A percentile compares a stretch with the other conserved stretches of the same genome.
phyloP scores from a whole-genome alignment of 202 grass and related monocot species.

The Schoenoplectus triqueter region DNA sequence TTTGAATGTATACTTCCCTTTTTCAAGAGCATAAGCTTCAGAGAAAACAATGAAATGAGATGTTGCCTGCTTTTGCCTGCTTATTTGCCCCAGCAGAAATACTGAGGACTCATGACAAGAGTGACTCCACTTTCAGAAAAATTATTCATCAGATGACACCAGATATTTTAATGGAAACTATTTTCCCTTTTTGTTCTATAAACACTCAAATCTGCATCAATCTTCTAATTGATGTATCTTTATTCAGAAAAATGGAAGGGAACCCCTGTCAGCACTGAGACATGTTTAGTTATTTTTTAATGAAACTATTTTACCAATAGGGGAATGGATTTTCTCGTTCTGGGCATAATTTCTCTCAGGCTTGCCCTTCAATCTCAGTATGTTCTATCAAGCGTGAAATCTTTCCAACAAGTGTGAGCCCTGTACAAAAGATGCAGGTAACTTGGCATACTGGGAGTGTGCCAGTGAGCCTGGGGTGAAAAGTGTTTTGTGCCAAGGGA shows the following conservation, averaged over 20 bases:
- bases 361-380: not conserved
- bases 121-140: not conserved
- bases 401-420: not conserved
- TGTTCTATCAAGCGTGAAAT: not conserved
- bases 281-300: not conserved
- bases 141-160: not conserved
- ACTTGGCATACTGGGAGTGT: not conserved
- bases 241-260: not conserved
- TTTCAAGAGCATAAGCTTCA: not conserved
- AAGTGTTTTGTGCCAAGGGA: not conserved
- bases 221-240: not conserved
- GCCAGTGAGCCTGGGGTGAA: not conserved
- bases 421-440: not conserved
- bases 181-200: not conserved
- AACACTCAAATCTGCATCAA: not conserved
- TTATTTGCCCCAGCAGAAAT: not conserved
- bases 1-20: not conserved
- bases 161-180: not conserved
- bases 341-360: not conserved
- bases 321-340: not conserved
- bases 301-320: slow-evolving; percentile 7
- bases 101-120: not conserved
- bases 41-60: not conserved
- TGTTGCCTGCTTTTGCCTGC: not conserved
- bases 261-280: not conserved